Evolutionary conservation across 202 grass and related monocot species (phyloP).

Genomic region (Panicum hallii): DNA sequence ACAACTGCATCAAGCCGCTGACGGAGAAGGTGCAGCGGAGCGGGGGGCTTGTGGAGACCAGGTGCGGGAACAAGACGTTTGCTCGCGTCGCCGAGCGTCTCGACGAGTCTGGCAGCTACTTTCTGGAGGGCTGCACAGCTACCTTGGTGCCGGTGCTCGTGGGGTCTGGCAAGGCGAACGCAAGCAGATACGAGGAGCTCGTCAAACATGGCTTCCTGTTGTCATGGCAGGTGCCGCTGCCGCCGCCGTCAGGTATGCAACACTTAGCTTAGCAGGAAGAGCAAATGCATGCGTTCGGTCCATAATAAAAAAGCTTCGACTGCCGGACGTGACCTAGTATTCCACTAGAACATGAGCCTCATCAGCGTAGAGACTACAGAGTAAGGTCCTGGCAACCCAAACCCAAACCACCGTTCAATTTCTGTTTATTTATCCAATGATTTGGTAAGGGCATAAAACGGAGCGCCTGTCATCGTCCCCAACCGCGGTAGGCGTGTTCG

Average conservation of each 20-base stretch:
- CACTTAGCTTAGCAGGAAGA: no score
- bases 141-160: slow-evolving; percentile 19
- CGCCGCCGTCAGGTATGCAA: no score
- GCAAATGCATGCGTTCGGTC: no score
- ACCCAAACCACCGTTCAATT: no score
- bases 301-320: no score
- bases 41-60: background rate
- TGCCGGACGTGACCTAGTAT: no score
- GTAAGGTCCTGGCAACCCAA: background rate
- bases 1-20: slow-evolving; percentile 13
- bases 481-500: background rate
- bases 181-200: slow-evolving; percentile 26
- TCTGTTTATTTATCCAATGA: background rate
- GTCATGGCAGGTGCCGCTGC: slow-evolving; percentile 11
- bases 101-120: background rate
- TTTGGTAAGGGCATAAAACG: background rate
- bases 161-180: background rate
- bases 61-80: background rate
- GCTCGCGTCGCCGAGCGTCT: background rate
- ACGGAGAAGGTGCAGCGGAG: rapidly evolving
- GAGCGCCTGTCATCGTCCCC: background rate
- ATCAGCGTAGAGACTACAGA: background rate
- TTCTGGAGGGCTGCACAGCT: background rate
- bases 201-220: slow-evolving; percentile 47
- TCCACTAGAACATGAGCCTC: no score